Base-by-base conservation (phyloP, 352 stramenopile species). In the Pythium brassicae region DNA sequence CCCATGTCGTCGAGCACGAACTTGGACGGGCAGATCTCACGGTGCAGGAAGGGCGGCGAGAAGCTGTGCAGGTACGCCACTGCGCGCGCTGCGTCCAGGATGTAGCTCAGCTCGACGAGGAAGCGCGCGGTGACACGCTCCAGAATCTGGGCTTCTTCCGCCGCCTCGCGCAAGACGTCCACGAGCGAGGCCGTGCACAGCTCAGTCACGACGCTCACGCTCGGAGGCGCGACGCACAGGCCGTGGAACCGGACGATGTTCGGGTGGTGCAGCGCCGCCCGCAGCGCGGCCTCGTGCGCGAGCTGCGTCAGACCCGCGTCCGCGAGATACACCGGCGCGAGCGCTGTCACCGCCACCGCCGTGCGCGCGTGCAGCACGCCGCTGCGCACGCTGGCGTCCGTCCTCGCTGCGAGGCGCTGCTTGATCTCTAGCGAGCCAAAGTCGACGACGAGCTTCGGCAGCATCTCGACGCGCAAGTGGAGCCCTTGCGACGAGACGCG, bases 41-140 rank as follows among this genome's bases (percentile, higher is more conserved):
- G 78, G 20, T 89, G 79, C 25, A 89, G 42, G 32, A 89, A 82
- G 9, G 77, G 65, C 5, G 76, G 78, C 5, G 66, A 69, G 45
- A 88, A 88, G 45, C 70, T 86, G 49, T 89, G 79, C 12, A 89
- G 37, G 45, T 89, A 87, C 15, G 79, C 79, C 1, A 89, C 57
- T 4, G 73, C 71, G 0, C 79, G 71, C 19, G 76, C 68, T 9
- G 70, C 78, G 39, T 89, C 79, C 6, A 87, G 57, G 73, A 89
- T 87, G 49, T 81, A 82, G 11, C 55, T 63, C 3, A 89, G 46
- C 4, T 79, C 70, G 7, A 86, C 68, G 11, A 86, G 61, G n/a
- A 69, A 57, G 46, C 78, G 66, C 44, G 73, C 66, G 12, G 60
- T 46, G 14, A 43, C 20, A 22, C 52, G 53, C 8, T 67, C 43